phyloP scores from a whole-genome alignment of 2,329 filamentous ascomycete genomes.

The Aspergillus brunneoviolaceus region DNA sequence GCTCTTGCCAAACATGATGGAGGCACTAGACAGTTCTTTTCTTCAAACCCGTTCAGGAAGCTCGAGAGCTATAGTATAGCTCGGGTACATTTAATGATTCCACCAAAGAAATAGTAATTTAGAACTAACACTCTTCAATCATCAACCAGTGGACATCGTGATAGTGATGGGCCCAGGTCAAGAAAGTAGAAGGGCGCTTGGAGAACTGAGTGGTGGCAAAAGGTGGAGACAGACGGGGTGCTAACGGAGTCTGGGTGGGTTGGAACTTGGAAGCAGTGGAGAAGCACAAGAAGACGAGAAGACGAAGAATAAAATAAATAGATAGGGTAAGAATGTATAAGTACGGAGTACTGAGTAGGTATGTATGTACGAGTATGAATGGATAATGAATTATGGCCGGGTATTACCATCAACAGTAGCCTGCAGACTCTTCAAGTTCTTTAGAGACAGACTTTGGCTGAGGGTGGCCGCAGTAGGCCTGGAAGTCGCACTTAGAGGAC shows the following conservation, averaged over 20 bases:
- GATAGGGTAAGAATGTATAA: neutral
- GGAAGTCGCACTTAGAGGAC: slow-evolving; percentile 39
- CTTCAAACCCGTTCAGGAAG: slow-evolving; percentile 8
- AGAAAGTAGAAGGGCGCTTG: slow-evolving; percentile 6
- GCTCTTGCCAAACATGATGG: slow-evolving; percentile 42
- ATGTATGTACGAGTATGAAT: neutral
- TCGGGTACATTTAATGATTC: slow-evolving; percentile 2
- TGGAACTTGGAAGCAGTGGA: neutral
- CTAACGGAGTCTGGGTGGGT: neutral
- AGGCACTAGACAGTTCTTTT: slow-evolving; percentile 15
- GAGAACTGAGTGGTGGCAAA: slow-evolving; percentile 11
- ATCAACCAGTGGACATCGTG: slow-evolving; percentile 14
- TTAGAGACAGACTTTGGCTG: slow-evolving; percentile 38
- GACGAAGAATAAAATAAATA: slow-evolving; percentile 3
- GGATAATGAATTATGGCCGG: slow-evolving; percentile 15
- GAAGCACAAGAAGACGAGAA: slow-evolving; percentile 4
- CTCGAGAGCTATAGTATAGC: neutral
- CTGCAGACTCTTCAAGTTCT: slow-evolving; percentile 40
- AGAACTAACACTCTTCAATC: neutral
- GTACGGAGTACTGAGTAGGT: too few species aligned
- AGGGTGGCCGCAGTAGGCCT: slow-evolving; percentile 32
- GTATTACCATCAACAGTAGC: slow-evolving; percentile 49
- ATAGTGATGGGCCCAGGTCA: slow-evolving; percentile 6
- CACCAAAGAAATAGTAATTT: neutral
- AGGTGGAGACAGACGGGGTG: neutral